These are phyloP conservation scores for Stemphylium vesicarium DNA, from an alignment of 2,329 filamentous ascomycete genomes.

Conservation along the genomic window DNA sequence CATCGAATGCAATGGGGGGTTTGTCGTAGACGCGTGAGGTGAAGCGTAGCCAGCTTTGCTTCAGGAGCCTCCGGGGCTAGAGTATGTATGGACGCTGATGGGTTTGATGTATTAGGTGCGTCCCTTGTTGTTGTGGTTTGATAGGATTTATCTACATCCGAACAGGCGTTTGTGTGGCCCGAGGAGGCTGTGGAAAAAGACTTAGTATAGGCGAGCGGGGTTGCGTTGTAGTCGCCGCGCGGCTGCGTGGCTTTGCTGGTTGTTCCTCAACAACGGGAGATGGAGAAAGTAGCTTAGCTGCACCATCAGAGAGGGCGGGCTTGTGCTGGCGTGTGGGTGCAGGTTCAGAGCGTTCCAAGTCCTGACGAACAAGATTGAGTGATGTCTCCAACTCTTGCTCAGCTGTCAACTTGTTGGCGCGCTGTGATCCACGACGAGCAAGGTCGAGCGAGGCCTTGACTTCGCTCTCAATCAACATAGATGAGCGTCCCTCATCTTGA, in stretches of 20 bases:
- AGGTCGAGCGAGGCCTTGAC: conserved; percentile 36
- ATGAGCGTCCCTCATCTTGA: conserved; percentile 8
- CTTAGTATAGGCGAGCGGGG: conserved; percentile 35
- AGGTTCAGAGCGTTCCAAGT: conserved; percentile 25
- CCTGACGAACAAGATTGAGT: conserved; percentile 30
- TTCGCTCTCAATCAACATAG: conserved; percentile 25
- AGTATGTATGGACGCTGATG: not conserved
- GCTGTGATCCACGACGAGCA: conserved; percentile 34
- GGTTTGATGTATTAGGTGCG: not conserved
- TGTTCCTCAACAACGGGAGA: conserved; percentile 9
- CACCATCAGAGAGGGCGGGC: conserved; percentile 42
- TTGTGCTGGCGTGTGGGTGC: conserved; percentile 35
- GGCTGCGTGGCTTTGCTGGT: conserved; percentile 23
- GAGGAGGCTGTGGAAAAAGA: conserved; percentile 45
- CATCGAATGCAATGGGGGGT: conserved; percentile 15
- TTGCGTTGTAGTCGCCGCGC: conserved; percentile 39
- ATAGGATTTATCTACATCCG: conserved; percentile 2
- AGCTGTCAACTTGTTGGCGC: conserved; percentile 15
- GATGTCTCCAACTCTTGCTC: conserved; percentile 29
- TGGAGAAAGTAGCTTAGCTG: conserved; percentile 37
- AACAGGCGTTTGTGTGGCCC: conserved; percentile 15
- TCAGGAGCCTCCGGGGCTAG: conserved; percentile 13
- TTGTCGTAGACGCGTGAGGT: conserved; percentile 12
- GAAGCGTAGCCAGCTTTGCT: conserved; percentile 20
- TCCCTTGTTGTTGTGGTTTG: not conserved